Conservation (phyloP, 768 basidiomycete genomes). For the Pleurotus giganteus region DNA sequence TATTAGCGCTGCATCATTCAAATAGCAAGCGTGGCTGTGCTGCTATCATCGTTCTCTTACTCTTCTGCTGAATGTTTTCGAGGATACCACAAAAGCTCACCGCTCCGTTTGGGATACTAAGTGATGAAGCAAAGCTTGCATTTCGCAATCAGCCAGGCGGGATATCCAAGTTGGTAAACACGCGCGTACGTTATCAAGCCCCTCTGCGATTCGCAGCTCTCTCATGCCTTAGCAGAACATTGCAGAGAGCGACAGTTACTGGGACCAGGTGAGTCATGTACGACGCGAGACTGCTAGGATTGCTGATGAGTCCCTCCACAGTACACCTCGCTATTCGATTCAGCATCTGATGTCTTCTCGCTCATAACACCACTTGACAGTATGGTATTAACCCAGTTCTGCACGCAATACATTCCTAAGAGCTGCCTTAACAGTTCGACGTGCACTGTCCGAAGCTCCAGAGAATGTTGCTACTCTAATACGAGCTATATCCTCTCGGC, state of each 20-base stretch:
- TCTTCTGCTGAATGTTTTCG: slow-evolving; percentile 60
- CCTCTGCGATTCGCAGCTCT: not conserved
- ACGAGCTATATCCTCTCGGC: slow-evolving; percentile 60
- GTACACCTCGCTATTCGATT: slow-evolving; percentile 87
- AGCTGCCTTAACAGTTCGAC: slow-evolving; percentile 56
- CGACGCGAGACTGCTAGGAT: not conserved
- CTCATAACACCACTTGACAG: slow-evolving; percentile 84
- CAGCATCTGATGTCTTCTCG: slow-evolving; percentile 87
- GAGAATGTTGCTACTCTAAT: slow-evolving; percentile 86
- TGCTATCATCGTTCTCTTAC: not conserved
- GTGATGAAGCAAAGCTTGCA: slow-evolving; percentile 86
- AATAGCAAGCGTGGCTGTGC: too few relatives aligned
- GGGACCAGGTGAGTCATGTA: slow-evolving; percentile 71
- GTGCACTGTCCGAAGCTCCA: slow-evolving; percentile 77
- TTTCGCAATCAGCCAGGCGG: slow-evolving; percentile 84
- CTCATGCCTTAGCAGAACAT: slow-evolving; percentile 55
- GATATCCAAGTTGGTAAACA: slow-evolving; percentile 69
- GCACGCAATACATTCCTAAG: slow-evolving; percentile 10
- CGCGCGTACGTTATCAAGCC: slow-evolving; percentile 53
- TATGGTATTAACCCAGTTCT: slow-evolving; percentile 34
- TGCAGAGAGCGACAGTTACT: slow-evolving; percentile 72
- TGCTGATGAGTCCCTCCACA: slow-evolving; percentile 24
- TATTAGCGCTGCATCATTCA: too few relatives aligned
- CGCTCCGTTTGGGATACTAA: slow-evolving; percentile 74
- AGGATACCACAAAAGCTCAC: slow-evolving; percentile 71